Conservation (phyloP, 768 basidiomycete species). For the Lepiota subincarnata region DNA sequence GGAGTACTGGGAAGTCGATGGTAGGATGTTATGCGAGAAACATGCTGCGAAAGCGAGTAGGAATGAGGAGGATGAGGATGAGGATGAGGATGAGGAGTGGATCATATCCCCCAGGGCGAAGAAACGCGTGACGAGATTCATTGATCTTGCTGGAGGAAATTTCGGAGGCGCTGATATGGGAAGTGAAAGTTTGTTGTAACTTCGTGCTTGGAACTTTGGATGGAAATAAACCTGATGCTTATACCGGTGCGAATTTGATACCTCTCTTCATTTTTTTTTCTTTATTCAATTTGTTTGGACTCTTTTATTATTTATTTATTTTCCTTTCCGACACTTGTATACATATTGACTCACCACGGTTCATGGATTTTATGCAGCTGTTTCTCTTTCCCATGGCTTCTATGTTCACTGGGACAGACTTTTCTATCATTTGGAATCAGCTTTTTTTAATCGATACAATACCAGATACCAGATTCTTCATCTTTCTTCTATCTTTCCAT, state of each 20-base stretch:
- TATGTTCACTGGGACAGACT: no score
- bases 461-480: no score
- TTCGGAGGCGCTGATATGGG: constrained; percentile 13
- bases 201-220: neutral
- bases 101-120: constrained; percentile 48
- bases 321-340: neutral
- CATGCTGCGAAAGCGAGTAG: constrained; percentile 47
- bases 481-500: neutral
- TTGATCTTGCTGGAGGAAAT: constrained; percentile 54
- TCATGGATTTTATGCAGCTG: neutral
- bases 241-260: neutral
- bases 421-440: no score
- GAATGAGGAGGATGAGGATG: constrained; percentile 20
- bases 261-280: no score
- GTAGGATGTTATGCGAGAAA: constrained; percentile 80
- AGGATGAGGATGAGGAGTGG: constrained; percentile 27
- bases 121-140: constrained; percentile 79
- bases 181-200: constrained; percentile 22
- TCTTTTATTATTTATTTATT: neutral
- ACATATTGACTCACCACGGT: neutral
- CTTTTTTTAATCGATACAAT: no score
- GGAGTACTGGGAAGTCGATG: constrained; percentile 90
- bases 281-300: neutral
- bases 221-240: neutral
- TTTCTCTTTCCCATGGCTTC: neutral